These are phyloP conservation scores for Hypsizygus marmoreus DNA, from an alignment of 768 basidiomycete genomes.

Conservation along the genomic window DNA sequence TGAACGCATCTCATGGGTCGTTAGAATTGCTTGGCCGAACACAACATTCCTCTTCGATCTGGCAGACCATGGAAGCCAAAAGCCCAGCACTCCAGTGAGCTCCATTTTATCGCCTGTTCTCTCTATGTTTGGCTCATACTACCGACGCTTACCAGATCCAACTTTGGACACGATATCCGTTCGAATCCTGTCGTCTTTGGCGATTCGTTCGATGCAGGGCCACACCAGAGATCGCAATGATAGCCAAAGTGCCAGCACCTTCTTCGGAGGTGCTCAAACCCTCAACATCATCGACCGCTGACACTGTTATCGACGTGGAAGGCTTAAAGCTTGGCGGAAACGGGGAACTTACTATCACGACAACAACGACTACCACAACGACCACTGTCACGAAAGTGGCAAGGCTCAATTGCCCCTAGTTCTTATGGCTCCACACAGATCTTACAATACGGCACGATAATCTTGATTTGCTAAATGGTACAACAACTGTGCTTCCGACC, in stretches of 20 bases:
- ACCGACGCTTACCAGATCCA: constrained; percentile 15
- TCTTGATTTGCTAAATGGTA: no score
- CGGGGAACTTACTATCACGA: constrained; percentile 31
- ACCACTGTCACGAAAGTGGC: constrained; percentile 28
- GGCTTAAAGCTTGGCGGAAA: constrained; percentile 23
- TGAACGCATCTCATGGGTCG: not conserved
- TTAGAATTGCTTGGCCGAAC: constrained; percentile 28
- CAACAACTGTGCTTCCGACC: no score
- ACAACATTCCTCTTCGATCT: constrained; percentile 22
- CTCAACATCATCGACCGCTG: constrained; percentile 16
- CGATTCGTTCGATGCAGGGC: constrained; percentile 15
- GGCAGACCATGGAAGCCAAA: constrained; percentile 6
- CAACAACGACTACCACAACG: constrained; percentile 31
- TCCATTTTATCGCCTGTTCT: not conserved
- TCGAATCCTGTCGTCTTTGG: constrained; percentile 21
- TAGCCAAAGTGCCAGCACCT: not conserved
- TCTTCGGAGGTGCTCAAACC: not conserved
- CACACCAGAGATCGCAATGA: not conserved
- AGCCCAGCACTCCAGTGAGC: constrained; percentile 6
- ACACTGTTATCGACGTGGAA: constrained; percentile 24
- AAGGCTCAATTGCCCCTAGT: constrained; percentile 2
- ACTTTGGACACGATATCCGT: constrained; percentile 18
- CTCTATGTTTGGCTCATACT: not conserved
- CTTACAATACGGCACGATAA: not conserved
- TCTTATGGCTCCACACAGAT: no score